phyloP scores from a whole-genome alignment of 2,329 filamentous ascomycete species.

The Karstenula rhodostoma region DNA sequence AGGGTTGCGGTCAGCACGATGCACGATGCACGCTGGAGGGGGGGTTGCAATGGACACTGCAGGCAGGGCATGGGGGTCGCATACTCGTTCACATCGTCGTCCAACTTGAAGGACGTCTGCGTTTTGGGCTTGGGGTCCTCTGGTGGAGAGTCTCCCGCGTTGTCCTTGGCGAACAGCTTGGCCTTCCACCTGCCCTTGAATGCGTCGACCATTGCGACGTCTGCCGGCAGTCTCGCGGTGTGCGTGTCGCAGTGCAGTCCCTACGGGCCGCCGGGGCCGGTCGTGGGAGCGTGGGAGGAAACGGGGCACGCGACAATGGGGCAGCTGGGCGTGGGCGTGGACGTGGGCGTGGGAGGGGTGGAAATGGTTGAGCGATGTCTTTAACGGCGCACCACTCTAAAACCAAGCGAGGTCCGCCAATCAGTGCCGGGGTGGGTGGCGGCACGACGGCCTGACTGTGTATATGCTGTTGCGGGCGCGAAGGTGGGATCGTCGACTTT shows the following conservation, averaged over 20 bases:
- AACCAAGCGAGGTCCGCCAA: slow-evolving; percentile 9
- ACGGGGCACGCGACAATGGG: slow-evolving; percentile 28
- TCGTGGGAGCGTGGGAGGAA: slow-evolving; percentile 14
- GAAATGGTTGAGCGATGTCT: neutral
- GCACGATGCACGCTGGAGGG: neutral
- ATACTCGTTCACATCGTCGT: slow-evolving; percentile 60
- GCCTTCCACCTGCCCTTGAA: slow-evolving; percentile 58
- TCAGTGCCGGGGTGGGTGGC: neutral
- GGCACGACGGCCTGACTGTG: neutral
- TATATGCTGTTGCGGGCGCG: neutral
- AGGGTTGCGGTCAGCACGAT: neutral
- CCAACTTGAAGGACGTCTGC: slow-evolving; percentile 39
- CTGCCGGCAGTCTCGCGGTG: neutral
- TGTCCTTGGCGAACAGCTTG: slow-evolving; percentile 58
- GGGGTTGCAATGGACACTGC: neutral
- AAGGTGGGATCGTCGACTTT: neutral
- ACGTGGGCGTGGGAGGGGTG: slow-evolving; percentile 1
- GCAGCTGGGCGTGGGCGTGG: slow-evolving; percentile 1
- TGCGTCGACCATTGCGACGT: slow-evolving; percentile 43
- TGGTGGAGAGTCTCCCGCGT: slow-evolving; percentile 31
- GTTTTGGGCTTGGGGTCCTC: slow-evolving; percentile 38
- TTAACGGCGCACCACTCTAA: slow-evolving; percentile 14
- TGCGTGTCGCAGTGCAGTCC: neutral
- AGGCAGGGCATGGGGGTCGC: neutral
- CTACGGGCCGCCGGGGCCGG: neutral